Percentiles rank a stretch among this genome's conserved stretches.
phyloP scores from a whole-genome alignment of 768 basidiomycete genomes.

The Boletus insuetus region DNA sequence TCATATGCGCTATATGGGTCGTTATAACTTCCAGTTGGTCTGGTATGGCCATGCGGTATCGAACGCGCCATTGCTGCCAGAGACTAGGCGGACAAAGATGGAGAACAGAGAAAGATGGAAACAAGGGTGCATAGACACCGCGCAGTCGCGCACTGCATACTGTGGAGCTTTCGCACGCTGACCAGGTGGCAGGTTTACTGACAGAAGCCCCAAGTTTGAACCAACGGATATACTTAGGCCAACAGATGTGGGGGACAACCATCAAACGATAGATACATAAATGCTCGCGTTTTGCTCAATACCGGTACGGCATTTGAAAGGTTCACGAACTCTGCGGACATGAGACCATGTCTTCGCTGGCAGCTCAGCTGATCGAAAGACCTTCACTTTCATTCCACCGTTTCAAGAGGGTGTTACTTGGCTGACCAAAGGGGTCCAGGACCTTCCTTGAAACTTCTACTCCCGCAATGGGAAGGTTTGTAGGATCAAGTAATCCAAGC shows the following conservation, averaged over 20 bases:
- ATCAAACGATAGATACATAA: neutral
- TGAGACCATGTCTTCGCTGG: neutral
- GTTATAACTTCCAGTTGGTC: constrained; percentile 9
- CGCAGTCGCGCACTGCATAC: neutral
- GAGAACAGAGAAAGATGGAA: neutral
- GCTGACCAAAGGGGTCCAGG: constrained; percentile 39
- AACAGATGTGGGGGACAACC: too few species aligned
- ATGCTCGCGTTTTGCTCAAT: too few species aligned
- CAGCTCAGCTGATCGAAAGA: constrained; percentile 25
- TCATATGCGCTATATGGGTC: constrained; percentile 27
- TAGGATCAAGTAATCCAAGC: constrained; percentile 36
- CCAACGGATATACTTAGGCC: too few species aligned
- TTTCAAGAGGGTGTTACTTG: constrained; percentile 37
- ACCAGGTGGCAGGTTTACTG: neutral
- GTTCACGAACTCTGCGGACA: neutral
- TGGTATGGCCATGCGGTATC: constrained; percentile 5
- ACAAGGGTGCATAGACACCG: neutral
- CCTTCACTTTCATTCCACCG: constrained; percentile 39
- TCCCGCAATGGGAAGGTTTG: constrained; percentile 37
- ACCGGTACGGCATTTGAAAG: neutral
- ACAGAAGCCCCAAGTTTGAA: too few species aligned
- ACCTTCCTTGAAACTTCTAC: constrained; percentile 40
- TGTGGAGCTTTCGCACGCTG: constrained; percentile 20
- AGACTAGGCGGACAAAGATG: constrained; percentile 15
- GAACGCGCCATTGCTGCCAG: constrained; percentile 27